Evolutionary conservation across 306 rosid species (phyloP), one percentile per base, ranked within the genome.

Genomic region (Erythrophleum fordii): DNA sequence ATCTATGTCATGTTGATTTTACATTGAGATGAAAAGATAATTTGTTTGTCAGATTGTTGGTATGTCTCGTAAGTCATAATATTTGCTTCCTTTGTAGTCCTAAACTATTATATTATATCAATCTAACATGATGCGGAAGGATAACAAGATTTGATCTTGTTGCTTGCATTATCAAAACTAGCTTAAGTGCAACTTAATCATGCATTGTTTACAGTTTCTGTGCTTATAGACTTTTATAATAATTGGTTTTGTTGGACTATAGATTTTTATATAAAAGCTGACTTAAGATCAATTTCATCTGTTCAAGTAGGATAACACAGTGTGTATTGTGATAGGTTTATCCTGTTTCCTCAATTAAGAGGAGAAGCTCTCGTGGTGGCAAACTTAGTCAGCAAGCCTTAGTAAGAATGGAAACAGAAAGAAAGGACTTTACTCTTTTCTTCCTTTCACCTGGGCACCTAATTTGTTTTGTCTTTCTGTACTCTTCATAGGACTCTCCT

Each of bases 261-360:
- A 17, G 9, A 65, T 20, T 39, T 67, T 20, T 39, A 39, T 41
- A 1, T 67, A 10, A 34, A 51, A 11, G 34, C 51, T 41, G 39
- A 20, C 52, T 67, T 20, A 23, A 52, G 70, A 23, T 49, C 46
- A 23, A 26, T 35, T 69, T 51, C 69, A 75, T 69, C 59, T 34
- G 20, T 11, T 31, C 39, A 55, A 55, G 51, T 51, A 37, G 58
- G 8, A 64, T 75, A 65, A 56, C 48, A 41, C 6, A 55, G 18
- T 42, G 80, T 82, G 65, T 77, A 73, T 78, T 78, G 72, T 59
- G 81, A 72, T 80, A 95, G 97, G 96, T 87, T 56, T 81, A 93
- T 93, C 91, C 98, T 58, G 76, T 86, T 79, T 85, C 94, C 46
- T 92, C 98, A 59, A 86, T 84, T 55, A 91, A 88, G 82, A 85